Conservation (phyloP, 257 asterid species). For the Mentha longifolia region DNA sequence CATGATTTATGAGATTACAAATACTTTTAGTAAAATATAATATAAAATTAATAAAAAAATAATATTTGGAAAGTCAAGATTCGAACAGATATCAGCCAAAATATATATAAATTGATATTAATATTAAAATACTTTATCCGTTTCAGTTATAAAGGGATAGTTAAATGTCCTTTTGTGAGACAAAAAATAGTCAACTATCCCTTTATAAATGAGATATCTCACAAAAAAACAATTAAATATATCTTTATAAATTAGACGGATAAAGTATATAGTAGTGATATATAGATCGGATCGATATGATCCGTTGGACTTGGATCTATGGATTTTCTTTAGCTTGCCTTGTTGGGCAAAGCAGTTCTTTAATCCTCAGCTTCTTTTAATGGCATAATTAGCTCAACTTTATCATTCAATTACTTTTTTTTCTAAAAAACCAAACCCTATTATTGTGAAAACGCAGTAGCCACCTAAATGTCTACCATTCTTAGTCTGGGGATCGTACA, state of each 20-base stretch:
- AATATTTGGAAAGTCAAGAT: no score
- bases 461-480: constrained; percentile 31
- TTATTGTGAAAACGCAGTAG: constrained; percentile 18
- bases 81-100: no score
- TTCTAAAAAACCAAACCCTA: constrained; percentile 20
- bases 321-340: constrained; percentile 29
- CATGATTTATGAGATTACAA: no score
- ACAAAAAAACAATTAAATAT: no score
- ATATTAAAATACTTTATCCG: background rate
- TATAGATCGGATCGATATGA: constrained; percentile 6
- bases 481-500: constrained; percentile 27
- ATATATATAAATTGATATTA: no score
- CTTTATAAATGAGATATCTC: no score
- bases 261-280: background rate
- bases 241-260: no score
- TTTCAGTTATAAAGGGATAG: no score
- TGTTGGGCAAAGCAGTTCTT: constrained; percentile 34
- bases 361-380: constrained; percentile 33
- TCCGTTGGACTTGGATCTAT: background rate
- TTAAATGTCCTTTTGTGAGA: no score
- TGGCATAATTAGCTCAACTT: constrained; percentile 24
- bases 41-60: no score
- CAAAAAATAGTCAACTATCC: no score
- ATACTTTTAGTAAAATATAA: no score
- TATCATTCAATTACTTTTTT: constrained; percentile 30